A percentile compares a stretch with the other conserved stretches of the same genome.
These are phyloP conservation scores for Magnaporthiopsis incrustans DNA, from an alignment of 2,329 filamentous ascomycete genomes.

Conservation along the genomic window DNA sequence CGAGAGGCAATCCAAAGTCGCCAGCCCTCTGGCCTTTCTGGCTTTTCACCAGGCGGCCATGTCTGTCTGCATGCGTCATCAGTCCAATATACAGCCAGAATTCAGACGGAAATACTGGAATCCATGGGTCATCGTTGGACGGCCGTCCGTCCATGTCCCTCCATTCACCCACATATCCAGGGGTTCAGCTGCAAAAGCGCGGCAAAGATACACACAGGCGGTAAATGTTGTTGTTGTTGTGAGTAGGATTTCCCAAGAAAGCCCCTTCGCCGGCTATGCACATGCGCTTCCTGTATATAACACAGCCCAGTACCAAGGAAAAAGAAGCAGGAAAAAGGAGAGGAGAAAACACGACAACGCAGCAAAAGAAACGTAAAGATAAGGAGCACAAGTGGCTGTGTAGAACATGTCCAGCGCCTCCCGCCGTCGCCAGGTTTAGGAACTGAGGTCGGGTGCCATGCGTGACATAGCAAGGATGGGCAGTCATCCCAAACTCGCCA, in stretches of 20 bases:
- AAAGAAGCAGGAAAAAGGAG: not conserved
- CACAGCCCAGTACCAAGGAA: not conserved
- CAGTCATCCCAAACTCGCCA: not conserved
- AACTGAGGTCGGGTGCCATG: not conserved
- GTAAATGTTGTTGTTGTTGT: too few relatives aligned
- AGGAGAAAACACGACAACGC: not conserved
- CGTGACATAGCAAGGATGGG: not conserved
- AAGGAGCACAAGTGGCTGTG: too few relatives aligned
- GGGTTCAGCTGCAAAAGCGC: too few relatives aligned
- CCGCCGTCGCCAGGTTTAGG: not conserved
- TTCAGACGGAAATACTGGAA: not conserved
- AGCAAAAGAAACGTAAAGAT: not conserved
- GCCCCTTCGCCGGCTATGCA: constrained; percentile 5
- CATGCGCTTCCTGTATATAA: constrained; percentile 2
- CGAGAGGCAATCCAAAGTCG: too few relatives aligned
- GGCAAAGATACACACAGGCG: not conserved
- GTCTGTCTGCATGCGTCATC: not conserved
- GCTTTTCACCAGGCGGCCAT: not conserved
- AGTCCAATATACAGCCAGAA: not conserved
- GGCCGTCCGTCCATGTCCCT: too few relatives aligned
- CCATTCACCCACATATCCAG: not conserved
- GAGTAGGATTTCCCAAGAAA: not conserved
- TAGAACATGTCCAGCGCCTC: not conserved
- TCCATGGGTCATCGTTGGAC: not conserved
- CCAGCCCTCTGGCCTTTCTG: not conserved